Evolutionary conservation across 1,284 basidiomycete genomes (phyloP), one percentile per base, ranked within the genome.

Genomic region (Prillingera fragicola): DNA sequence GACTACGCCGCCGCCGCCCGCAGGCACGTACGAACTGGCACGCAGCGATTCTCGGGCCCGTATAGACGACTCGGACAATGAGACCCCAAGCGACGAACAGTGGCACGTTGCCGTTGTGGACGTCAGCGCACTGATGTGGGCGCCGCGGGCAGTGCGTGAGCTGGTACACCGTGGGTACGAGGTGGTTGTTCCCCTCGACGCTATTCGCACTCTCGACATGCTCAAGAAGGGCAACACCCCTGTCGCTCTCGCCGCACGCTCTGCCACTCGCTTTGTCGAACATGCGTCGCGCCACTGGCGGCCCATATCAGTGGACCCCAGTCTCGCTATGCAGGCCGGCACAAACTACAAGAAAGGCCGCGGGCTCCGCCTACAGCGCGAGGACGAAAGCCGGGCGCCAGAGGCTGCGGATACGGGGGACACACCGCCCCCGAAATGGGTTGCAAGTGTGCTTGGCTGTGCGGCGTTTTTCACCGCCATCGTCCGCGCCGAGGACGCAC

Each of bases 161-260:
- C 87, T 88, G 78, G 73, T 80, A 73, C 61, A 81, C 70, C 81
- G 55, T 79, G 87, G 69, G 64, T 84, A 44, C 39, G 69, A 71
- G 43, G 63, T 92, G 43, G 79, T 95, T 45, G 75, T 95, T 29
- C 90, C 90, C 2, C 78, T 87, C 18, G 90, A 94, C 79, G 89
- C 85, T 5, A 77, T 94, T 24, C 89, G 88, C 62, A 94, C 89
- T 0, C 79, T 95, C n/a, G 90, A 95, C 66, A 74, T 92, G 5
- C 79, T 94, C 56, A 95, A 95, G 77, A 94, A 92, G 66, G 89
- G 89, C 2, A 81, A 81, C 0, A 83, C 77, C 25, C 71, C 79
- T 0, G 77, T 88, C 17, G 87, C 88, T 0, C 80, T 85, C 56
- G 82, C 84, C 13, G 89, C 89, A 9, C 61, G 71, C 13, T 48